Evolutionary conservation across 352 stramenopile genomes (phyloP).

Genomic region (Aphanomyces stellatus): DNA sequence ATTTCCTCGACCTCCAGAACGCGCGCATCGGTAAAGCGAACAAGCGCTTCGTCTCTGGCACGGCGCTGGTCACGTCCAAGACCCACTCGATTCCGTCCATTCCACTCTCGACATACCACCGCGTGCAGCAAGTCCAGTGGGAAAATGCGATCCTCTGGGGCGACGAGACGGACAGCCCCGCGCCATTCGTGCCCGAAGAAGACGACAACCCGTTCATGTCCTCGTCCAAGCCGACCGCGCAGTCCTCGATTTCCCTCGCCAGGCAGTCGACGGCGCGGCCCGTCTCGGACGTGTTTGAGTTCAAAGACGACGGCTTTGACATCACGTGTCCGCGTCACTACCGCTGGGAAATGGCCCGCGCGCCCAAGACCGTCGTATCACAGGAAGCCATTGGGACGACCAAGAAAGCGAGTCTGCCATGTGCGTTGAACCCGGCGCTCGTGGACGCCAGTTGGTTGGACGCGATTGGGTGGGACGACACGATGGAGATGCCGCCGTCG

Average conservation of each 20-base stretch:
- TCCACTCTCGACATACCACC: slow-evolving; percentile 57
- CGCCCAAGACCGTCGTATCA: slow-evolving; percentile 24
- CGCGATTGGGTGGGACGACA: slow-evolving; percentile 72
- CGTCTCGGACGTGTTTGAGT: background rate
- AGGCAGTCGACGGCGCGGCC: background rate
- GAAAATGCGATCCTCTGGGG: slow-evolving; percentile 78
- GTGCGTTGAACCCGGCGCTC: slow-evolving; percentile 60
- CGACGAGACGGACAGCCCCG: slow-evolving; percentile 30
- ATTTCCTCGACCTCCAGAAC: slow-evolving; percentile 1
- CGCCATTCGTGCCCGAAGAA: slow-evolving; percentile 36
- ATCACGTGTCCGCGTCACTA: slow-evolving; percentile 70
- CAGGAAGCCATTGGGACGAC: too few relatives aligned
- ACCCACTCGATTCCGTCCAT: slow-evolving; percentile 14
- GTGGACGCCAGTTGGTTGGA: slow-evolving; percentile 60
- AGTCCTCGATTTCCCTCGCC: background rate
- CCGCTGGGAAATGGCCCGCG: slow-evolving; percentile 50
- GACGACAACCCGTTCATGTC: slow-evolving; percentile 28
- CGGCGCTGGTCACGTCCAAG: slow-evolving; percentile 46
- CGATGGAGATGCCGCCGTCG: slow-evolving; percentile 69
- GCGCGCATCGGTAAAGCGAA: slow-evolving; percentile 58
- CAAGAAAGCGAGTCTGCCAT: slow-evolving; percentile 21
- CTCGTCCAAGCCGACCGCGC: background rate
- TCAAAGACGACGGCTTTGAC: slow-evolving; percentile 39
- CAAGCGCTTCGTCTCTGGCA: slow-evolving; percentile 48
- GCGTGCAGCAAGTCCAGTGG: slow-evolving; percentile 73